Evolutionary conservation across 1,284 basidiomycete genomes (phyloP).

Genomic region (Mycena sp.): DNA sequence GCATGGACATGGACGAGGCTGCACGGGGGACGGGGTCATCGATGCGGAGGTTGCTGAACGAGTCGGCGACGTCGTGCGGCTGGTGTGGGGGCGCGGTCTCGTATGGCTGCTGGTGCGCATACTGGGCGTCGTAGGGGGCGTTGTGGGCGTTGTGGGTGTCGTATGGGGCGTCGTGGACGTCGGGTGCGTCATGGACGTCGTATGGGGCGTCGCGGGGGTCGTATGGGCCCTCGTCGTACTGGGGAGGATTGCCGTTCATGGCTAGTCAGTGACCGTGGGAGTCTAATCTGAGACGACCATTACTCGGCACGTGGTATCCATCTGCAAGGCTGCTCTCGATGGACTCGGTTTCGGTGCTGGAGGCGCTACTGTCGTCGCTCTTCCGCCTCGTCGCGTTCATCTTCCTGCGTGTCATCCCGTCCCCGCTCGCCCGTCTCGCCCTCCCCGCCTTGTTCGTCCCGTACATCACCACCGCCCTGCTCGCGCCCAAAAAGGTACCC

Average conservation of each 20-base stretch:
- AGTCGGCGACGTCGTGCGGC: slow-evolving; percentile 47
- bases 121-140: too few relatives aligned
- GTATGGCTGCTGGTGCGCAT: too few relatives aligned
- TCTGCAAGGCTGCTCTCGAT: too few relatives aligned
- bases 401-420: slow-evolving; percentile 28
- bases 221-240: slow-evolving; percentile 7
- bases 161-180: too few relatives aligned
- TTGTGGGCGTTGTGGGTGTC: background rate
- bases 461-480: slow-evolving; percentile 18
- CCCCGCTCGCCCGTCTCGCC: background rate
- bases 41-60: slow-evolving; percentile 59
- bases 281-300: too few relatives aligned
- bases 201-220: too few relatives aligned
- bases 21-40: slow-evolving; percentile 57
- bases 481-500: slow-evolving; percentile 1
- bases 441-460: slow-evolving; percentile 11
- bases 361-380: slow-evolving; percentile 40
- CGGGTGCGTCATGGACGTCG: too few relatives aligned
- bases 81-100: background rate
- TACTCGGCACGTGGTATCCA: too few relatives aligned
- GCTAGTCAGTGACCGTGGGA: too few relatives aligned
- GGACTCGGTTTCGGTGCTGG: background rate
- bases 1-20: slow-evolving; percentile 63
- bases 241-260: slow-evolving; percentile 12
- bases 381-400: slow-evolving; percentile 48